Evolutionary conservation across 495 filamentous ascomycete genomes (phyloP).

Genomic region (Tuber melanosporum): DNA sequence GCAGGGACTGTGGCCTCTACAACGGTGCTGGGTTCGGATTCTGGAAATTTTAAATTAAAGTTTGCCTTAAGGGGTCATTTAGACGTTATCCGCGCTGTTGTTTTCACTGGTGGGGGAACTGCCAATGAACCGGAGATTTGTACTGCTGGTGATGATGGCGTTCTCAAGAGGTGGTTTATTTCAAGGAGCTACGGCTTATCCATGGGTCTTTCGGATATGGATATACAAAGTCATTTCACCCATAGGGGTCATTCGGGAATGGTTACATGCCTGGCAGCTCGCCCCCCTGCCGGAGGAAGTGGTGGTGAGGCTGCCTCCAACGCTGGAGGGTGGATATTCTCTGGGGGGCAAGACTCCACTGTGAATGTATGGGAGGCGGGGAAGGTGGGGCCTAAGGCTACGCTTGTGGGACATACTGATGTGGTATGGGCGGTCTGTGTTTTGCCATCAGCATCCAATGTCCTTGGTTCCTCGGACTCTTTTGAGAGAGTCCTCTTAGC

Average conservation of each 20-base stretch:
- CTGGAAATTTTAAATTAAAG: conserved; percentile 75
- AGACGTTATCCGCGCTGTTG: conserved; percentile 84
- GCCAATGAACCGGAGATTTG: conserved; percentile 93
- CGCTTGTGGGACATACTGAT: conserved; percentile 87
- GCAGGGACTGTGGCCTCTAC: conserved; percentile 38
- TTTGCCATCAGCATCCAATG: conserved; percentile 72
- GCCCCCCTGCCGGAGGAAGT: conserved; percentile 56
- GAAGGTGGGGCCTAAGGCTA: conserved; percentile 89
- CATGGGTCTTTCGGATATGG: conserved; percentile 64
- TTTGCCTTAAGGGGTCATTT: conserved; percentile 89
- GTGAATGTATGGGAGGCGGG: conserved; percentile 92
- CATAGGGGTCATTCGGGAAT: conserved; percentile 86
- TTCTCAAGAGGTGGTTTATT: conserved; percentile 94
- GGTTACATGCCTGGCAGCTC: conserved; percentile 82
- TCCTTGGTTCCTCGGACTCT: conserved; percentile 54
- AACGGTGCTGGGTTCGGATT: conserved; percentile 50
- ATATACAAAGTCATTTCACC: conserved; percentile 87
- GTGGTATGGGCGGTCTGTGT: conserved; percentile 94
- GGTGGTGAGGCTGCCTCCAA: conserved; percentile 45
- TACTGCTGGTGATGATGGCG: conserved; percentile 90
- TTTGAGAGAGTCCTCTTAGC: conserved; percentile 82
- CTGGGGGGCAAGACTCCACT: conserved; percentile 88
- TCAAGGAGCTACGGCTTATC: conserved; percentile 54
- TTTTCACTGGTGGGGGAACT: conserved; percentile 92
- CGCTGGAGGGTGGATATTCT: conserved; percentile 96